phyloP scores from a whole-genome alignment of 805 yeast species.

The Kodamaea restingae region DNA sequence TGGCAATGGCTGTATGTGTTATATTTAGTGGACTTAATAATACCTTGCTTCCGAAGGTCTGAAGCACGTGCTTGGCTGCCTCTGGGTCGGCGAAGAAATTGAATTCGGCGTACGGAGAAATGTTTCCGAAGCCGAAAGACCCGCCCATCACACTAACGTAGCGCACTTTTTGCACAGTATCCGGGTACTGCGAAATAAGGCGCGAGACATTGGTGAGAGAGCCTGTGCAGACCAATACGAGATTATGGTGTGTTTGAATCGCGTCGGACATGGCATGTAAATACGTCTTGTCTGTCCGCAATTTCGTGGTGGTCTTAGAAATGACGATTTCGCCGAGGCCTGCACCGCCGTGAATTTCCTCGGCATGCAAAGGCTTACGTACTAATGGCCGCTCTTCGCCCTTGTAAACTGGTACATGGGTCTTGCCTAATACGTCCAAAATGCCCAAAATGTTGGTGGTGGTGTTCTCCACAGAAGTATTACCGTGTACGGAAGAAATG shows the following conservation, averaged over 20 bases:
- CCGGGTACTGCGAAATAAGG: slow-evolving; percentile 52
- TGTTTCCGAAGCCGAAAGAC: slow-evolving; percentile 47
- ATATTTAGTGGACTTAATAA: slow-evolving; percentile 63
- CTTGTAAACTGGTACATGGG: slow-evolving; percentile 59
- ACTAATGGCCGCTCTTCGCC: slow-evolving; percentile 61
- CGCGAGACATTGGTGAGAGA: slow-evolving; percentile 69
- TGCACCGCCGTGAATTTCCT: slow-evolving; percentile 64
- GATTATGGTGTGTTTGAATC: slow-evolving; percentile 37
- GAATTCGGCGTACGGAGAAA: slow-evolving; percentile 61
- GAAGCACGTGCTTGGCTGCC: slow-evolving; percentile 63
- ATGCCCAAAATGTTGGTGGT: slow-evolving; percentile 66
- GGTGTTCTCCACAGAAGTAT: slow-evolving; percentile 59
- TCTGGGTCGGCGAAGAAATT: slow-evolving; percentile 72
- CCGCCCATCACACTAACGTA: slow-evolving; percentile 79
- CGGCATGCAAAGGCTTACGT: slow-evolving; percentile 49
- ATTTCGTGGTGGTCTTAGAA: slow-evolving; percentile 44
- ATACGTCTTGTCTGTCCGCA: slow-evolving; percentile 22
- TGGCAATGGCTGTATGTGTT: slow-evolving; percentile 62
- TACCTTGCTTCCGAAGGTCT: slow-evolving; percentile 45
- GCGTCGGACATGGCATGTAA: slow-evolving; percentile 41
- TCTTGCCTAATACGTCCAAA: slow-evolving; percentile 51
- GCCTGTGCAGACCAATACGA: slow-evolving; percentile 71
- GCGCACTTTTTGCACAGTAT: slow-evolving; percentile 40
- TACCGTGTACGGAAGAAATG: slow-evolving; percentile 74
- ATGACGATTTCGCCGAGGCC: slow-evolving; percentile 76